phyloP scores from a whole-genome alignment of 2,329 filamentous ascomycete species.

The Thielaviopsis euricoi region DNA sequence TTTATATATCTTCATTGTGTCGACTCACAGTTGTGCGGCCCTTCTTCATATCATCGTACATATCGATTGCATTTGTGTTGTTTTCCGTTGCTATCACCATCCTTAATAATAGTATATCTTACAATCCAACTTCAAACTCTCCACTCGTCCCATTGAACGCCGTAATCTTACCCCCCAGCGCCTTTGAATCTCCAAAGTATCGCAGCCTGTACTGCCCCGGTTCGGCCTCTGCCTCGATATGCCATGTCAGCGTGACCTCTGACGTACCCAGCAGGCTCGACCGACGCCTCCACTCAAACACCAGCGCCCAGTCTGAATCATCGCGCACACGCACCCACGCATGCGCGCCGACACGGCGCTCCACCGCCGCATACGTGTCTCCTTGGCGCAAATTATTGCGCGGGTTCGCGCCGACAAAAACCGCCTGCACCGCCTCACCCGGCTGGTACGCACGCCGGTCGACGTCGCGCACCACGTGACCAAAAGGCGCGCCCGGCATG shows the following conservation, averaged over 20 bases:
- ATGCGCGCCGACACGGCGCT: constrained; percentile 31
- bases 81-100: background rate
- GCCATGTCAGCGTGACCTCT: constrained; percentile 67
- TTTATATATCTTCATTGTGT: too few relatives aligned
- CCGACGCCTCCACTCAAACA: constrained; percentile 64
- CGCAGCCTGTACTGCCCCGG: constrained; percentile 55
- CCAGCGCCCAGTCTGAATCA: constrained; percentile 69
- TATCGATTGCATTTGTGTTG: too few relatives aligned
- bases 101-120: background rate
- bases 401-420: constrained; percentile 77
- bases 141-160: constrained; percentile 52
- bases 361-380: constrained; percentile 61
- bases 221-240: constrained; percentile 37
- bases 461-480: constrained; percentile 43
- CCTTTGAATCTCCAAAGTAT: constrained; percentile 72
- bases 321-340: constrained; percentile 51
- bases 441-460: constrained; percentile 32
- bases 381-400: constrained; percentile 73
- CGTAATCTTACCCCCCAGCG: constrained; percentile 41
- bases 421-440: constrained; percentile 46
- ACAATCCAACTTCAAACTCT: constrained; percentile 23
- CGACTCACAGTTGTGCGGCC: too few relatives aligned
- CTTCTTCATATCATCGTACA: too few relatives aligned
- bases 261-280: constrained; percentile 56
- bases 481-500: constrained; percentile 51